A percentile compares a stretch with the other conserved stretches of the same genome.
These are phyloP conservation scores for Helenozyma baotianmanensis DNA, from an alignment of 805 yeast genomes.

Conservation along the genomic window DNA sequence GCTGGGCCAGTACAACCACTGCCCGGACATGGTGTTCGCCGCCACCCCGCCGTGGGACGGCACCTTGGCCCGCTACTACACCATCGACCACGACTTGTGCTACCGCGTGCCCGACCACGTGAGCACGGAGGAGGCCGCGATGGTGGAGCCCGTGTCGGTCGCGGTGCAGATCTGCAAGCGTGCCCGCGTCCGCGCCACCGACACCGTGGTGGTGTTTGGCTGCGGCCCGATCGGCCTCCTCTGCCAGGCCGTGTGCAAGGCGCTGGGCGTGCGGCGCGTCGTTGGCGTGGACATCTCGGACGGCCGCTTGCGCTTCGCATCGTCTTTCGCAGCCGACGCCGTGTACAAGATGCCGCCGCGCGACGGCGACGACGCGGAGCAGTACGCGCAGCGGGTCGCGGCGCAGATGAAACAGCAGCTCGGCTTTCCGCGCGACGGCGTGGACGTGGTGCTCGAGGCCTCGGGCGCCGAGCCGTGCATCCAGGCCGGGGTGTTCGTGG, in stretches of 20 bases:
- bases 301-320: slow-evolving; percentile 44
- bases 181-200: too few relatives aligned
- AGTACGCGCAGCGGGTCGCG: slow-evolving; percentile 17
- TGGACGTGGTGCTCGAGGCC: slow-evolving; percentile 42
- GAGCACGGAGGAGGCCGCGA: slow-evolving; percentile 50
- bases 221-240: slow-evolving; percentile 60
- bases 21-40: slow-evolving; percentile 18
- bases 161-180: slow-evolving; percentile 40
- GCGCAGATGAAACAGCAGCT: slow-evolving; percentile 17
- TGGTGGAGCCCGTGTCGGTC: slow-evolving; percentile 53
- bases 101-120: slow-evolving; percentile 38
- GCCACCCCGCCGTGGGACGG: slow-evolving; percentile 37
- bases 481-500: slow-evolving; percentile 42
- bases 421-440: slow-evolving; percentile 23
- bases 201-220: slow-evolving; percentile 37
- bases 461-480: slow-evolving; percentile 51
- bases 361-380: slow-evolving; percentile 7
- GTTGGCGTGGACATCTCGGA: slow-evolving; percentile 46
- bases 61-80: slow-evolving; percentile 34
- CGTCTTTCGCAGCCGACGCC: slow-evolving; percentile 24
- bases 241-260: slow-evolving; percentile 44
- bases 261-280: slow-evolving; percentile 51
- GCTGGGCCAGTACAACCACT: slow-evolving; percentile 39
- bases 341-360: slow-evolving; percentile 2
- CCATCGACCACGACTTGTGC: slow-evolving; percentile 27